phyloP scores from a whole-genome alignment of 768 basidiomycete genomes.

The Kwoniella newhampshirensis region DNA sequence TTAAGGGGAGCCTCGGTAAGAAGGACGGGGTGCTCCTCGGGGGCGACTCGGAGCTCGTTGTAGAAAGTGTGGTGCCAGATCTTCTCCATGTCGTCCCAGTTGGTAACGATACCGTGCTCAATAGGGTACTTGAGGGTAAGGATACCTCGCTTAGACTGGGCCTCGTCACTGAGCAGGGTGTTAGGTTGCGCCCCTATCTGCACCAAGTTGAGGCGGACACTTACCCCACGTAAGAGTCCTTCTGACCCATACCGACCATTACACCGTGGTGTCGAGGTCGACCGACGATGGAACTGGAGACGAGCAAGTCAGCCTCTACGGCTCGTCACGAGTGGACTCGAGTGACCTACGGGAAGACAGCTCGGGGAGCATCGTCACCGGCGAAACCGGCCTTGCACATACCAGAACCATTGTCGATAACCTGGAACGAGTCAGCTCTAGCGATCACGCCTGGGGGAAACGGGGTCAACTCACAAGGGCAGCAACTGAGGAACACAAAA shows the following conservation, averaged over 20 bases:
- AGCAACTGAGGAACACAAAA: constrained; percentile 33
- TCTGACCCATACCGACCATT: constrained; percentile 96
- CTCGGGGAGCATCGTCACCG: constrained; percentile 86
- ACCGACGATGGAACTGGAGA: constrained; percentile 74
- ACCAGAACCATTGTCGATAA: constrained; percentile 66
- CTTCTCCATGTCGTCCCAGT: constrained; percentile 99
- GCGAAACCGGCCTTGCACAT: constrained; percentile 97
- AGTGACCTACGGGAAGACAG: constrained; percentile 84
- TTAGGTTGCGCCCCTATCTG: not conserved
- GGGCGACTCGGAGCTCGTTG: constrained; percentile 90
- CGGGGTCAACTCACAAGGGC: constrained; percentile 32
- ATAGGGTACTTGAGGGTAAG: constrained; percentile 90
- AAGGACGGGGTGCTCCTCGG: constrained; percentile 88
- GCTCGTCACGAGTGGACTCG: not conserved
- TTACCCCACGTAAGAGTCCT: constrained; percentile 93
- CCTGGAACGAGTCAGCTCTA: constrained; percentile 17
- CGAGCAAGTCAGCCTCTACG: not conserved
- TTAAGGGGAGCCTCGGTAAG: constrained; percentile 90
- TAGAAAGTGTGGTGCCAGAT: constrained; percentile 98
- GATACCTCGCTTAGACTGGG: constrained; percentile 92
- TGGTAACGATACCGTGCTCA: constrained; percentile 91
- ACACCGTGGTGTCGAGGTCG: constrained; percentile 92
- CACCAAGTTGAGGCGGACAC: not conserved
- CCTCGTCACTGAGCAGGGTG: constrained; percentile 66
- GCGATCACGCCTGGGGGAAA: not conserved